These are phyloP conservation scores for Linum trigynum DNA, from an alignment of 345 rosid genomes.

Conservation along the genomic window DNA sequence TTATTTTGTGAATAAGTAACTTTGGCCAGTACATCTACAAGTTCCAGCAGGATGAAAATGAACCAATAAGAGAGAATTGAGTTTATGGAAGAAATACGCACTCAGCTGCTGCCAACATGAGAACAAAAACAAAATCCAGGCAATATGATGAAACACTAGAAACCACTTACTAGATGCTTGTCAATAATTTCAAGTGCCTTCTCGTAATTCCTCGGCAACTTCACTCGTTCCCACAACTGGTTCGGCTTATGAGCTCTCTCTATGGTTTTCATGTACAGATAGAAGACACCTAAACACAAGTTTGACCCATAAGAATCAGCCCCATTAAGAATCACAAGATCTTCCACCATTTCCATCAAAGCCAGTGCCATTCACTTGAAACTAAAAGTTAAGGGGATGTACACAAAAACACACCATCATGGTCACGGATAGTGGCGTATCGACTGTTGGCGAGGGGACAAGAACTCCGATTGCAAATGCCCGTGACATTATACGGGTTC, in stretches of 20 bases:
- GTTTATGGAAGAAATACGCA: not conserved
- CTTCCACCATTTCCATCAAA: too few relatives aligned
- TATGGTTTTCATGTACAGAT: slow-evolving; percentile 83
- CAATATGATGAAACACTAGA: not conserved
- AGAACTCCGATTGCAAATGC: slow-evolving; percentile 86
- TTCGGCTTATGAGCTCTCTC: slow-evolving; percentile 94
- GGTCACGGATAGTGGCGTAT: slow-evolving; percentile 86
- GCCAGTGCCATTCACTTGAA: too few relatives aligned
- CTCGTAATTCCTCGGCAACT: slow-evolving; percentile 74
- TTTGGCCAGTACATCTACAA: slow-evolving; percentile 82
- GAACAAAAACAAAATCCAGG: not conserved
- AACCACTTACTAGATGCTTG: slow-evolving; percentile 59
- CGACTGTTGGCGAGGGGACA: slow-evolving; percentile 97
- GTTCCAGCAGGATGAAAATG: not conserved
- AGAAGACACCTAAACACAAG: slow-evolving; percentile 57
- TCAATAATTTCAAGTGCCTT: slow-evolving; percentile 84
- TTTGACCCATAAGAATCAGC: too few relatives aligned
- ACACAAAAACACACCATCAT: slow-evolving; percentile 42
- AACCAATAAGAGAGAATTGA: not conserved
- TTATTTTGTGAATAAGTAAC: slow-evolving; percentile 73
- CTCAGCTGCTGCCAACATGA: slow-evolving; percentile 1
- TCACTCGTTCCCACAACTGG: slow-evolving; percentile 82
- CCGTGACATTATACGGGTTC: slow-evolving; percentile 86
- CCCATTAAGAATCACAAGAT: too few relatives aligned
- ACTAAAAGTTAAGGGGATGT: too few relatives aligned